A percentile compares a stretch with the other conserved stretches of the same genome.
These are phyloP conservation scores for Aphanocladium album DNA, from an alignment of 2,329 filamentous ascomycete genomes.

Conservation along the genomic window DNA sequence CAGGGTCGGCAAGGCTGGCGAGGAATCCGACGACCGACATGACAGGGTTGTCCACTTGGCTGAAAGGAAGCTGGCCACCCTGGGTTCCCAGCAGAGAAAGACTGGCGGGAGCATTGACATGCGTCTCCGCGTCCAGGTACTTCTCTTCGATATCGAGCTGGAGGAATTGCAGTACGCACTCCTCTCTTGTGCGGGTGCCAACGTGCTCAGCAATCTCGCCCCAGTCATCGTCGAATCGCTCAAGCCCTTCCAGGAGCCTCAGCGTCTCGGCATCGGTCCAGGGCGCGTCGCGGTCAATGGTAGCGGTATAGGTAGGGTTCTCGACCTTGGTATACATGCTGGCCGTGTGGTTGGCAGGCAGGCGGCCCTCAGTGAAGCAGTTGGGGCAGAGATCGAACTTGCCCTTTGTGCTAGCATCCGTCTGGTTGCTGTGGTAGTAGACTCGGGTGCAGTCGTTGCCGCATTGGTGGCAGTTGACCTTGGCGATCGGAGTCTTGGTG, in stretches of 20 bases:
- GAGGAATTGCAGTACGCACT: slow-evolving; percentile 94
- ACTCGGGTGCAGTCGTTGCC: slow-evolving; percentile 77
- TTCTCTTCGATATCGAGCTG: slow-evolving; percentile 97
- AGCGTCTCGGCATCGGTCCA: slow-evolving; percentile 91
- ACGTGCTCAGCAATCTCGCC: slow-evolving; percentile 88
- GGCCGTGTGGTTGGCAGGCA: slow-evolving; percentile 72
- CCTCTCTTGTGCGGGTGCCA: slow-evolving; percentile 83
- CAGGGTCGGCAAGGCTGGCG: slow-evolving; percentile 83
- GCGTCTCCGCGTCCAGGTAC: slow-evolving; percentile 73
- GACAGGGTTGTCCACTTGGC: slow-evolving; percentile 89
- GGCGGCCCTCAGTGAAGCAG: slow-evolving; percentile 79
- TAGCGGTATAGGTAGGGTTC: slow-evolving; percentile 73
- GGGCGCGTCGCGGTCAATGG: slow-evolving; percentile 77
- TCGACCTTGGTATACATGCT: slow-evolving; percentile 85
- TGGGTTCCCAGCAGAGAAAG: slow-evolving; percentile 65
- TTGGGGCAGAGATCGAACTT: slow-evolving; percentile 89
- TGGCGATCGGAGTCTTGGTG: slow-evolving; percentile 59
- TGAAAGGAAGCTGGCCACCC: slow-evolving; percentile 80
- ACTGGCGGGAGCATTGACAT: slow-evolving; percentile 48
- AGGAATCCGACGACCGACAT: slow-evolving; percentile 95
- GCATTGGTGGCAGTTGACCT: slow-evolving; percentile 84
- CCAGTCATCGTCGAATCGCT: slow-evolving; percentile 96
- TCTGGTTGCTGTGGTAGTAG: slow-evolving; percentile 55
- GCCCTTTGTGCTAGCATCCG: slow-evolving; percentile 56
- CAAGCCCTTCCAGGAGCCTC: slow-evolving; percentile 83